A percentile compares a stretch with the other conserved stretches of the same genome.
Conservation (phyloP, 768 basidiomycete species). For the Cystoderma amianthinum region DNA sequence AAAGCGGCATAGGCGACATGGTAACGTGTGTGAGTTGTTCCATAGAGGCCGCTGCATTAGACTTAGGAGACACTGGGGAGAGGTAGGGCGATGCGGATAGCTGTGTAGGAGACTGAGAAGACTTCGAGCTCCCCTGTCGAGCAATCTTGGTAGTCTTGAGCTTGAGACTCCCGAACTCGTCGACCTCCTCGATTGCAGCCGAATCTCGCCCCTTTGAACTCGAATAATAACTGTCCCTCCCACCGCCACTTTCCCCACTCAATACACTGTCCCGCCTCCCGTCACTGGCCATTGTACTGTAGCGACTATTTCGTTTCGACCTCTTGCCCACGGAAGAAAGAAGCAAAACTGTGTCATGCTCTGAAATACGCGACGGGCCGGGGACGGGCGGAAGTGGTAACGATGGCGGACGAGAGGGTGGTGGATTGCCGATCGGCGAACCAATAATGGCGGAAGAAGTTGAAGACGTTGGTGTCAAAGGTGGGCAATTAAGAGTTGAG, state of each 20-base stretch:
- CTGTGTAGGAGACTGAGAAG: neutral
- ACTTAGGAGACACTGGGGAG: neutral
- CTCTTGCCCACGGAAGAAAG: constrained; percentile 15
- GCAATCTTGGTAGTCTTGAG: neutral
- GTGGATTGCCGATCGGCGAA: no score
- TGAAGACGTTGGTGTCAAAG: constrained; percentile 24
- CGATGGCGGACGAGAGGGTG: constrained; percentile 50
- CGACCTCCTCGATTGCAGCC: neutral
- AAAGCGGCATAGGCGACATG: constrained; percentile 18
- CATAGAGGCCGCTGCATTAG: neutral
- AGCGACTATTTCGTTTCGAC: neutral
- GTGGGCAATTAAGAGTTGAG: constrained; percentile 2
- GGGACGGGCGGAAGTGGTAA: constrained; percentile 62
- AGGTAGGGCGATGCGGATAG: neutral
- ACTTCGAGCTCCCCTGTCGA: neutral
- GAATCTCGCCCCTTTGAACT: neutral
- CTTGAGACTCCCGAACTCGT: neutral
- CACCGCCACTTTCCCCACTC: neutral
- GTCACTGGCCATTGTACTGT: neutral
- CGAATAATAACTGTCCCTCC: neutral
- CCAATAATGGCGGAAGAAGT: constrained; percentile 14
- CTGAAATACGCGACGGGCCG: constrained; percentile 49
- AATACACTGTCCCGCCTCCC: neutral
- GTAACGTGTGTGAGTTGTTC: constrained; percentile 12
- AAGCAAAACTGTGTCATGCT: constrained; percentile 38